Evolutionary conservation across 2,329 filamentous ascomycete genomes (phyloP), one percentile per base, ranked within the genome.

Genomic region (Sordariomycetes sp.): DNA sequence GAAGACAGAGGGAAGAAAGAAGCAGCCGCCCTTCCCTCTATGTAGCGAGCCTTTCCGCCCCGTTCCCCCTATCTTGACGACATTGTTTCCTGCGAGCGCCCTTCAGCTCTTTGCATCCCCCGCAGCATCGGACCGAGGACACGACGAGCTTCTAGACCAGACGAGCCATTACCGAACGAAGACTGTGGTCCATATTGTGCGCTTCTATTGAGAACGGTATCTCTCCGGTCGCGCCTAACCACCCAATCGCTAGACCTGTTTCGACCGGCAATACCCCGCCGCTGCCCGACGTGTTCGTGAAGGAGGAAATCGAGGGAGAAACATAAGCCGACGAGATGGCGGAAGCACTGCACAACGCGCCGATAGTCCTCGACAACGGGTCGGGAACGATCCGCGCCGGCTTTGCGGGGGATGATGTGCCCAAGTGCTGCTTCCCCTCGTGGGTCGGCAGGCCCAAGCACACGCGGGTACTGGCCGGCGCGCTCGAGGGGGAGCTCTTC

Each of bases 361-460:
- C 94, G 59, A 96, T 99, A 72, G 94, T 99, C 69, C 88, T 99
- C 67, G 94, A 99, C 81, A 99, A 99, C 75, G 94, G 94, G 67
- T 96, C 91, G 63, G 94, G 94, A 62, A 99, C 94, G 4, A 97
- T 99, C 69, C 84, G 95, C 69, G 94, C 94, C 57, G 94, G 94
- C 24, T 99, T 97, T 69, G 94, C 94, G 39, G 94, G 94, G 64
- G 91, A 96, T 66, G 94, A 99, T 69, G 78, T 92, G 54, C 94
- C 94, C 22, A 96, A 96, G 76, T 96, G 90, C 76, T 95, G 87
- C 76, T 99, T 99, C 69, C 94, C 94, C 4, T 97, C 94, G 20
- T 97, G 92, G 70, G 94, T 99, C 61, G 94, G 94, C 56, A 85
- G 94, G 64, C 94, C 94, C 60, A 99, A 99, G 73, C 94, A 99